A percentile compares a stretch with the other conserved stretches of the same genome.
These are phyloP conservation scores for Suillus fuscotomentosus DNA, from an alignment of 768 basidiomycete genomes.

Conservation along the genomic window DNA sequence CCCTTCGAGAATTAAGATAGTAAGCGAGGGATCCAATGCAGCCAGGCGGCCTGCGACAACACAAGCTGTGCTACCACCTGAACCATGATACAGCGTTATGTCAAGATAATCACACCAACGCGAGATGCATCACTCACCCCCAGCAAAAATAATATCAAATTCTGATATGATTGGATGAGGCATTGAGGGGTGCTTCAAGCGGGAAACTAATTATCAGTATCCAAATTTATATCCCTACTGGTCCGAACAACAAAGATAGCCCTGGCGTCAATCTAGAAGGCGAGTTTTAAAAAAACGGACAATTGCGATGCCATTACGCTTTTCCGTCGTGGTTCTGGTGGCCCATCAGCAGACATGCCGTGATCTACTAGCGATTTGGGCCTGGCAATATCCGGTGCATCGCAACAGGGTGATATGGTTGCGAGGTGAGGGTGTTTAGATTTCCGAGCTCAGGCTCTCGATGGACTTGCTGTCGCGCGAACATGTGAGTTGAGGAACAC, in stretches of 20 bases:
- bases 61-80: conserved; percentile 27
- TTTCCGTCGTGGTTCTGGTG: too few relatives aligned
- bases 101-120: neutral
- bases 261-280: too few relatives aligned
- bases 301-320: too few relatives aligned
- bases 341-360: too few relatives aligned
- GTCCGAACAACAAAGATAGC: neutral
- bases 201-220: neutral
- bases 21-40: conserved; percentile 23
- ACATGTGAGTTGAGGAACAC: neutral
- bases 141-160: conserved; percentile 1
- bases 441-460: too few relatives aligned
- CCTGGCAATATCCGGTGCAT: neutral
- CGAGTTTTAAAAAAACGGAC: too few relatives aligned
- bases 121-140: neutral
- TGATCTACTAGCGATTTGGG: too few relatives aligned
- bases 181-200: neutral
- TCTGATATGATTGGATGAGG: neutral
- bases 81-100: neutral
- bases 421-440: too few relatives aligned
- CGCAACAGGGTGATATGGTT: neutral
- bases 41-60: conserved; percentile 27
- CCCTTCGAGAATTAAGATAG: conserved; percentile 26
- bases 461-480: too few relatives aligned
- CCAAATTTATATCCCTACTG: neutral